Conservation (phyloP, 2,329 filamentous ascomycete species). For the Parastagonospora nodorum region DNA sequence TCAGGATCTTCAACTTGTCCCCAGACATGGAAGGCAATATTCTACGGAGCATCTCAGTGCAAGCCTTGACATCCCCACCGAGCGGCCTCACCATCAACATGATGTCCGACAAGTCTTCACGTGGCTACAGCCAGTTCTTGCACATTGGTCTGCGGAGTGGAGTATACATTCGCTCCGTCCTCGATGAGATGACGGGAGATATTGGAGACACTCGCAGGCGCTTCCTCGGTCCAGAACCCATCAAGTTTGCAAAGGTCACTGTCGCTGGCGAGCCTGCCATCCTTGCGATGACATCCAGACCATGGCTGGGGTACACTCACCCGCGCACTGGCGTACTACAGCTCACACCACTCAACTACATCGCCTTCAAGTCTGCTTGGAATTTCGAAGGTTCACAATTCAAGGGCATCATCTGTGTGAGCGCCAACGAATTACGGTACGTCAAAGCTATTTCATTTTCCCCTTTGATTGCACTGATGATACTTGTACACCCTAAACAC, state of each 20-base stretch:
- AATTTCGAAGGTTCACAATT: conserved; percentile 97
- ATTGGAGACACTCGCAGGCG: conserved; percentile 92
- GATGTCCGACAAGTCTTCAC: conserved; percentile 92
- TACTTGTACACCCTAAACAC: conserved; percentile 54
- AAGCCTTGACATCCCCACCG: conserved; percentile 88
- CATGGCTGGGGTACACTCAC: conserved; percentile 96
- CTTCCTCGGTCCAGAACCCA: conserved; percentile 88
- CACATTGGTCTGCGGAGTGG: conserved; percentile 96
- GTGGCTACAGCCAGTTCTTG: conserved; percentile 86
- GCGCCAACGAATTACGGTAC: conserved; percentile 85
- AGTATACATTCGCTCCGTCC: conserved; percentile 90
- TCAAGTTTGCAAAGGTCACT: conserved; percentile 88
- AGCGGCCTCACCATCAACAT: conserved; percentile 89
- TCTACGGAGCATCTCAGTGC: conserved; percentile 90
- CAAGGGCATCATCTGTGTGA: conserved; percentile 91
- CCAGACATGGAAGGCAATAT: conserved; percentile 73
- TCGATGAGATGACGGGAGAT: conserved; percentile 95
- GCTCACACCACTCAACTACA: conserved; percentile 88
- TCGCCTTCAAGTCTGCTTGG: conserved; percentile 89
- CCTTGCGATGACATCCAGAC: conserved; percentile 85
- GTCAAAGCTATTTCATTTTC: conserved; percentile 35
- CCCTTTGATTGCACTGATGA: conserved; percentile 63
- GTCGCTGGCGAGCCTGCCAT: conserved; percentile 85
- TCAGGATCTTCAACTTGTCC: conserved; percentile 87
- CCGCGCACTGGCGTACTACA: conserved; percentile 85